A percentile compares a stretch with the other conserved stretches of the same genome.
These are phyloP conservation scores for Atkinsonella hypoxylon DNA, from an alignment of 2,329 filamentous ascomycete genomes.

Conservation along the genomic window DNA sequence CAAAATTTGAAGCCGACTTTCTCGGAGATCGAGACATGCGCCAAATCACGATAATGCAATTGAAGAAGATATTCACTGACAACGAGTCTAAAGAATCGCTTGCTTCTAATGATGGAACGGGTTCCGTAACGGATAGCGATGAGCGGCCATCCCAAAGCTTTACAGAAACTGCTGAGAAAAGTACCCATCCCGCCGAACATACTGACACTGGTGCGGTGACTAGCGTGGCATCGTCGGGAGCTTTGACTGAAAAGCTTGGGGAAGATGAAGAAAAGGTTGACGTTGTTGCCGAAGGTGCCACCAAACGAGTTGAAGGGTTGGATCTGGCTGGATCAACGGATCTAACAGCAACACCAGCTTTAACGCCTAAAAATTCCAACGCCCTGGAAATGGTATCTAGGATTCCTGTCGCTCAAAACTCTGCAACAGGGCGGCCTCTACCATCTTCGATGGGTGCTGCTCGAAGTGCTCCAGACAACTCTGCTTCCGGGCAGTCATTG, in stretches of 20 bases:
- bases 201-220: conserved; percentile 23
- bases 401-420: not conserved
- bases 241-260: conserved; percentile 7
- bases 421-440: conserved; percentile 10
- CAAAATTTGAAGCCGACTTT: conserved; percentile 84
- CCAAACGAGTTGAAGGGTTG: conserved; percentile 36
- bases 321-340: conserved; percentile 32
- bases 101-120: conserved; percentile 53
- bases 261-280: conserved; percentile 20
- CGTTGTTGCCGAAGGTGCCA: conserved; percentile 20
- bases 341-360: conserved; percentile 11
- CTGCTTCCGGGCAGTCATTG: conserved; percentile 17
- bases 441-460: conserved; percentile 12
- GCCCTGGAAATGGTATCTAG: not conserved
- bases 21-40: conserved; percentile 95
- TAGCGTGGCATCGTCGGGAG: conserved; percentile 17
- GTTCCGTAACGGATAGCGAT: conserved; percentile 39
- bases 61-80: conserved; percentile 91
- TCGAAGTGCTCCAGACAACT: conserved; percentile 10
- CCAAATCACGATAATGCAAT: conserved; percentile 78
- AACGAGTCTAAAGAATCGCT: conserved; percentile 72
- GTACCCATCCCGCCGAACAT: conserved; percentile 29
- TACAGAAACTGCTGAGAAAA: conserved; percentile 35
- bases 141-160: conserved; percentile 34
- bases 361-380: conserved; percentile 3